Base-by-base conservation (phyloP, 768 basidiomycete genomes). In the Lactifluus subvellereus region DNA sequence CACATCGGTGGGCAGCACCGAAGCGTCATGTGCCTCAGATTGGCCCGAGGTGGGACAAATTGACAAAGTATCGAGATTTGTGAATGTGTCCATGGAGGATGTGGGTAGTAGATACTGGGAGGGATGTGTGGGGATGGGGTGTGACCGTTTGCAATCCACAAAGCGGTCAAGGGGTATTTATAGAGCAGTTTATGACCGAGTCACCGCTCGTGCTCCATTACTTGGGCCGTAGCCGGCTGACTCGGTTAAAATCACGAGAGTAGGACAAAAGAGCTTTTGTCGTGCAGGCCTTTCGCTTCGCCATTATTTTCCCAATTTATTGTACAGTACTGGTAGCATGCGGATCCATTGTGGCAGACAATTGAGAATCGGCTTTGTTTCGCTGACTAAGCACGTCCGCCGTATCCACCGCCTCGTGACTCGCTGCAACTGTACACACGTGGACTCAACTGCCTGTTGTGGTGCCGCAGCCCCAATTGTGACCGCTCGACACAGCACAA, bases 361-460 rank as follows among this genome's bases (percentile, higher is more conserved):
- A 27, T 27, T 27, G 27, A 27, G 27, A 27, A 27, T 27, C 2
- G 27, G 27, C 27, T 27, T 27, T 27, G 27, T 2, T 32, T 18
- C 8, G 54, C 54, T 55, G 56, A 57, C 56, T 57, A 57, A 57
- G 56, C 56, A 47, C 3, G 45, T 43, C 18, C 45, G 14, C 38
- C 38, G 13, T 8, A 11, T 11, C 40, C 14, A 40, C 27, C 27
- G 11, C 40, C 40, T 40, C 40, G 40, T 47, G 45, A 47, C 45
- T 47, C 20, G 45, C 45, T 27, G 27, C 27, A 27, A 27, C 27
- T 27, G 27, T 27, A 27, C 27, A 27, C 27, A 27, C 27, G 27
- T 27, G 27, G 3, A 27, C 27, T 27, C 22, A 22, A 22, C 22
- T 22, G 22, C 2, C 22, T 27, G 27, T n/a, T n/a, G n/a, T n/a